Percentiles rank a stretch among this genome's conserved stretches.
These are phyloP conservation scores for Aureoboletus auriporus DNA, from an alignment of 768 basidiomycete species.

Conservation along the genomic window DNA sequence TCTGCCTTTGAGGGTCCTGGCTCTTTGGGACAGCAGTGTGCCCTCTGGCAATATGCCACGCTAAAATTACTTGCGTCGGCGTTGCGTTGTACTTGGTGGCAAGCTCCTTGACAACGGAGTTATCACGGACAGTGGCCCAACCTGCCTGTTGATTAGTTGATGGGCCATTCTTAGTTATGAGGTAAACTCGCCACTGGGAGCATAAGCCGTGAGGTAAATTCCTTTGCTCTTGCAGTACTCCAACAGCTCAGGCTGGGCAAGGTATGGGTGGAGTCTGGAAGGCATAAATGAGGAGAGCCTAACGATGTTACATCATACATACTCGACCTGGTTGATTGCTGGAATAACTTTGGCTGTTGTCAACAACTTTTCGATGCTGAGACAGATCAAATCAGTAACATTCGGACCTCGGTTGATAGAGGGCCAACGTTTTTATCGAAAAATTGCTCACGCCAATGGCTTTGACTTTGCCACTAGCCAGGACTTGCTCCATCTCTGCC, in stretches of 20 bases:
- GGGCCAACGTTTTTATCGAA: conserved; percentile 27
- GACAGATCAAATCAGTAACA: neutral
- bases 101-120: conserved; percentile 25
- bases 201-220: conserved; percentile 70
- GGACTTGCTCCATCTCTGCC: conserved; percentile 10
- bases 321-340: conserved; percentile 63
- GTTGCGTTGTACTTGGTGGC: conserved; percentile 29
- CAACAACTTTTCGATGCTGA: conserved; percentile 32
- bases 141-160: conserved; percentile 10
- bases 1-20: conserved; percentile 42
- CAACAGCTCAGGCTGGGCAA: conserved; percentile 48
- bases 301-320: neutral
- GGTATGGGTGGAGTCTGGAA: conserved; percentile 52
- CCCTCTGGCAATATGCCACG: conserved; percentile 22
- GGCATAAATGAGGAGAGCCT: conserved; percentile 21
- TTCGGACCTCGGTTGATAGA: neutral
- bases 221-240: conserved; percentile 56
- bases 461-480: conserved; percentile 22
- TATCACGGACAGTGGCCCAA: conserved; percentile 24
- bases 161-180: neutral
- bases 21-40: conserved; percentile 44
- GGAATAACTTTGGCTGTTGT: conserved; percentile 52
- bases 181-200: conserved; percentile 38
- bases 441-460: conserved; percentile 42
- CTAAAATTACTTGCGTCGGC: conserved; percentile 28